These are phyloP conservation scores for Talaromyces nanjingensis DNA, from an alignment of 495 filamentous ascomycete genomes.

Conservation along the genomic window DNA sequence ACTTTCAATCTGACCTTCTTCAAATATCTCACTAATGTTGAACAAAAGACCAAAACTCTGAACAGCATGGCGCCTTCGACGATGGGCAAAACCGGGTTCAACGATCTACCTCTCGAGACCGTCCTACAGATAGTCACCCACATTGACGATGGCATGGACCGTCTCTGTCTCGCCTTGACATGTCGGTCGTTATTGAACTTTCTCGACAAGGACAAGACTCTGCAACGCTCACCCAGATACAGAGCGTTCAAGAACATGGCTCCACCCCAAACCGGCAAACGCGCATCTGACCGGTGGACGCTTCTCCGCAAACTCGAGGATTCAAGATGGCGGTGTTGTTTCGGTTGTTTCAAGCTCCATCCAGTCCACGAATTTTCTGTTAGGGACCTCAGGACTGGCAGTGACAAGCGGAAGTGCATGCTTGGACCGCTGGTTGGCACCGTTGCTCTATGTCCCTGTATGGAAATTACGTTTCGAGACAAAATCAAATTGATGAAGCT, in stretches of 20 bases:
- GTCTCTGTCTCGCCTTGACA: neutral
- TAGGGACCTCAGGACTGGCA: neutral
- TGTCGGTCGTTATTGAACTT: neutral
- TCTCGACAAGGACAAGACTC: neutral
- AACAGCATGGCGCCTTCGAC: neutral
- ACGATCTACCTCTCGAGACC: neutral
- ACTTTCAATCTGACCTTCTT: neutral
- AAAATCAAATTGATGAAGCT: neutral
- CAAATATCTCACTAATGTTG: neutral
- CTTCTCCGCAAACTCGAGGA: neutral
- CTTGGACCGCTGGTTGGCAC: neutral
- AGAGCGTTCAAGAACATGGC: neutral
- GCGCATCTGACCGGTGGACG: neutral
- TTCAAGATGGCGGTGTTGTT: neutral
- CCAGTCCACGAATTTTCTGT: neutral
- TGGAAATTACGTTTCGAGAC: neutral
- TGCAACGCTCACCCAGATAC: neutral
- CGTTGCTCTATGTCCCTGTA: neutral
- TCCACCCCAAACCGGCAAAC: neutral
- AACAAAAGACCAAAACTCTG: neutral
- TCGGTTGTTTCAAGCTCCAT: neutral
- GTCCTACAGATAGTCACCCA: neutral
- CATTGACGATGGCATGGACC: neutral
- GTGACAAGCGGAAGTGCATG: neutral
- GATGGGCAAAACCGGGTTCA: neutral